These are phyloP conservation scores for Ganoderma meredithae DNA, from an alignment of 1,284 basidiomycete genomes.

Conservation along the genomic window DNA sequence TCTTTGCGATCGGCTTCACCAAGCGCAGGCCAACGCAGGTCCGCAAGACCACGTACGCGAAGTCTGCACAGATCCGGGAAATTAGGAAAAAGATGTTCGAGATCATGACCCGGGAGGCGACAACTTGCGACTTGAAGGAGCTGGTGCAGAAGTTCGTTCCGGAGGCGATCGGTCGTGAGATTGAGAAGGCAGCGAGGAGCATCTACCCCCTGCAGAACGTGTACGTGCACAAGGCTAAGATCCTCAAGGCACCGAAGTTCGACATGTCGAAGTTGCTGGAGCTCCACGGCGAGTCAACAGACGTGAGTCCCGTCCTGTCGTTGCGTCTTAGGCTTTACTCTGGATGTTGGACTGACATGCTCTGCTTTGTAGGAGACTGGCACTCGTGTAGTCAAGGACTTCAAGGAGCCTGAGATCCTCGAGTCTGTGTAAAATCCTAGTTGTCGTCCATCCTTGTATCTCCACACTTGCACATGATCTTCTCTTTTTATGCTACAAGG, in stretches of 20 bases:
- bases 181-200: slow-evolving; percentile 96
- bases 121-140: slow-evolving; percentile 97
- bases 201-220: slow-evolving; percentile 99
- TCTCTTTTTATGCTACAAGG: slow-evolving; percentile 47
- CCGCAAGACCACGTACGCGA: slow-evolving; percentile 99
- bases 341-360: not conserved
- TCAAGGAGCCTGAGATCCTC: slow-evolving; percentile 91
- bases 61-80: slow-evolving; percentile 94
- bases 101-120: slow-evolving; percentile 97
- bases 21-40: slow-evolving; percentile 97
- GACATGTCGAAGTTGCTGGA: slow-evolving; percentile 96
- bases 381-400: slow-evolving; percentile 87
- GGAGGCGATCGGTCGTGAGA: slow-evolving; percentile 99
- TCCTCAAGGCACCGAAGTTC: slow-evolving; percentile 97
- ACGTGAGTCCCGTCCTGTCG: slow-evolving; percentile 62
- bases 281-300: slow-evolving; percentile 93
- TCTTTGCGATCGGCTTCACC: slow-evolving; percentile 99
- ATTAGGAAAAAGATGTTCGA: slow-evolving; percentile 99
- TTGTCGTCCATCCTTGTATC: slow-evolving; percentile 50
- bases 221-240: slow-evolving; percentile 97
- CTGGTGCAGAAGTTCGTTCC: slow-evolving; percentile 98
- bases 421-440: slow-evolving; percentile 75
- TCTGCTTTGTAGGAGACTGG: slow-evolving; percentile 77
- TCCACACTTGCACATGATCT: slow-evolving; percentile 44
- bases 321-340: not conserved